Base-by-base conservation (phyloP, 371 early-diverging fungal genomes). In the Nematocida ironsii region DNA sequence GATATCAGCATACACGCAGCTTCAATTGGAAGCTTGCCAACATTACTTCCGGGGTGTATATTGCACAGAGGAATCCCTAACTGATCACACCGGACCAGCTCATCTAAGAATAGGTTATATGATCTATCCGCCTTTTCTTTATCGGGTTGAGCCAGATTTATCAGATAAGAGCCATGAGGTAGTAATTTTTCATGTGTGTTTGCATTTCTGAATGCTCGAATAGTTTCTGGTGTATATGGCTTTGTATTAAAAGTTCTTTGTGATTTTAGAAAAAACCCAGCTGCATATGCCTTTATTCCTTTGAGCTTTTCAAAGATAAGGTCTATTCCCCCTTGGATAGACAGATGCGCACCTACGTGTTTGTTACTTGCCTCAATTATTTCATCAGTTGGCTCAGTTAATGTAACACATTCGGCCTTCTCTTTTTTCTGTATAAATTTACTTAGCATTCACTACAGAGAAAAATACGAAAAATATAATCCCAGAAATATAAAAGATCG, bases 161-260 rank as follows among this genome's bases (percentile, higher is more conserved):
- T 87, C n/a, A 91, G 85, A 78, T 91, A 91, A 33, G 87, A 87
- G 3, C 89, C 90, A 82, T 91, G 91, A 4, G 91, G 91, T 9
- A 91, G 72, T 33, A 90, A 61, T 6, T 74, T 13, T 23, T 84
- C 83, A 5, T 83, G 72, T 62, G 68, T 78, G 1, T 62, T 52
- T 47, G 45, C 67, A 47, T 61, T 58, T 52, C 62, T 82, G 62
- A 85, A 88, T 39, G 72, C 72, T n/a, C 47, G 7, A 48, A 84
- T 69, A 9, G 45, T 83, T 61, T 67, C 71, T 7, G 47, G 2
- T 42, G 47, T 62, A 13, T 82, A 45, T 18, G 81, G 74, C 39
- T 72, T 78, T 13, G 61, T 66, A 39, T 23, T 45, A 72, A 68
- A 85, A 62, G 83, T 84, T 55, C 83, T 74, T 57, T 86, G 88